A percentile compares a stretch with the other conserved stretches of the same genome.
Evolutionary conservation across 805 yeast species (phyloP).

Genomic region (Starmerella gropengiesseri): DNA sequence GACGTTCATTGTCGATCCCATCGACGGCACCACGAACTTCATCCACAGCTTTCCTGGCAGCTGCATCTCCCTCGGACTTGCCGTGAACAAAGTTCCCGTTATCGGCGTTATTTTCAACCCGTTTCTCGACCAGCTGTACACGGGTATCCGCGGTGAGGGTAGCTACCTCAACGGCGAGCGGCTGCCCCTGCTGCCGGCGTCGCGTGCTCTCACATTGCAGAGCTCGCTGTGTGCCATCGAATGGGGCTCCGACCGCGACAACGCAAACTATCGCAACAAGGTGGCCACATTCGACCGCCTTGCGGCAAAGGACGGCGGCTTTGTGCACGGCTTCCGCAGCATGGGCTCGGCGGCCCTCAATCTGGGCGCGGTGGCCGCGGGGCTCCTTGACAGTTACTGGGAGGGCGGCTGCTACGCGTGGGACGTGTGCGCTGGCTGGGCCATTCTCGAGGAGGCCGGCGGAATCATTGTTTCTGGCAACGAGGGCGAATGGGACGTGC

Average conservation of each 20-base stretch:
- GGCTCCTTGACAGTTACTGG: constrained; percentile 53
- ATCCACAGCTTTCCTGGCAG: constrained; percentile 52
- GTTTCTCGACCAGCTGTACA: constrained; percentile 41
- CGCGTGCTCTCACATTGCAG: constrained; percentile 37
- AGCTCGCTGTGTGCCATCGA: constrained; percentile 48
- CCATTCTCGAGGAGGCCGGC: constrained; percentile 49
- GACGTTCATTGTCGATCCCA: constrained; percentile 55
- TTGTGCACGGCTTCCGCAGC: constrained; percentile 50
- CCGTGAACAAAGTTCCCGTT: constrained; percentile 38
- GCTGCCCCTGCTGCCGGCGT: constrained; percentile 31
- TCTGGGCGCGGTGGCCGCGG: constrained; percentile 47
- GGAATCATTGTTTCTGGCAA: constrained; percentile 48
- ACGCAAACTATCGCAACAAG: constrained; percentile 42
- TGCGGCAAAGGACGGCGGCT: constrained; percentile 43
- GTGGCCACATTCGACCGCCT: constrained; percentile 39
- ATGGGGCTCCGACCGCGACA: constrained; percentile 50
- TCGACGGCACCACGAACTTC: constrained; percentile 58
- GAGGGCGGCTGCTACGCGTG: constrained; percentile 61
- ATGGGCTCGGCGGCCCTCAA: constrained; percentile 59
- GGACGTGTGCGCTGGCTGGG: constrained; percentile 65
- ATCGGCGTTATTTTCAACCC: constrained; percentile 65
- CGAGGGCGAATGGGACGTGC: constrained; percentile 38
- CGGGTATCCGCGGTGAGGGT: constrained; percentile 47
- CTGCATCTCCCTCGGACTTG: constrained; percentile 51
- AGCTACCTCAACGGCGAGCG: constrained; percentile 39